These are phyloP conservation scores for Chrysoporthe cubensis DNA, from an alignment of 2,329 filamentous ascomycete genomes.

Conservation along the genomic window DNA sequence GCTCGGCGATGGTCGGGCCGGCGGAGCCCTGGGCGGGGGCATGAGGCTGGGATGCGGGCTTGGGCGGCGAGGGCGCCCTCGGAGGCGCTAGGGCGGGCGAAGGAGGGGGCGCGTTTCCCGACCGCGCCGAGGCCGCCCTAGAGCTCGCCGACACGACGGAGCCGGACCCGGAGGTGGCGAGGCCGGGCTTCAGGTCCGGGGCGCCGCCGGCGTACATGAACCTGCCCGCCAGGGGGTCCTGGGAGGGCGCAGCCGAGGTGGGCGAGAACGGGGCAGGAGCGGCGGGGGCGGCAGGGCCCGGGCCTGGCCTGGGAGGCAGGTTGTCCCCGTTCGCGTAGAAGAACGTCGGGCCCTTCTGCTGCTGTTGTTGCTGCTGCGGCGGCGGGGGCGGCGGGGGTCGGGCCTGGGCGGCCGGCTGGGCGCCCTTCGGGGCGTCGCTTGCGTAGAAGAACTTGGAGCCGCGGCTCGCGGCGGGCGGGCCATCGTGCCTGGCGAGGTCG, in stretches of 20 bases:
- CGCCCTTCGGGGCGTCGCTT: constrained; percentile 66
- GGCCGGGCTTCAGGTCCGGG: constrained; percentile 51
- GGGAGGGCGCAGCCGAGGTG: constrained; percentile 38
- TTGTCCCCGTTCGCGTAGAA: constrained; percentile 59
- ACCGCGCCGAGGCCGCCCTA: constrained; percentile 46
- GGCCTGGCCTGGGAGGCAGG: constrained; percentile 39
- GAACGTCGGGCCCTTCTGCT: constrained; percentile 50
- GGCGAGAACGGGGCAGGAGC: constrained; percentile 38
- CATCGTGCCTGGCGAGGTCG: constrained; percentile 37
- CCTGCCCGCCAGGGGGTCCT: constrained; percentile 56
- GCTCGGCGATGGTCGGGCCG: constrained; percentile 33
- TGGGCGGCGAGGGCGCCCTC: constrained; percentile 54
- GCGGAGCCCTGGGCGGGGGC: constrained; percentile 20
- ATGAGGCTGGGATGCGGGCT: constrained; percentile 30
- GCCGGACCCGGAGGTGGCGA: constrained; percentile 44
- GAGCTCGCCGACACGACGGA: constrained; percentile 53
- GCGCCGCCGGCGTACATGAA: constrained; percentile 77
- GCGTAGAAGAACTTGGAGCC: constrained; percentile 90
- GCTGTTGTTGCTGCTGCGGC: constrained; percentile 23
- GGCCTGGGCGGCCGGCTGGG: constrained; percentile 43
- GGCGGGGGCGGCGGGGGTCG: constrained; percentile 40
- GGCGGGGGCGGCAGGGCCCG: constrained; percentile 16
- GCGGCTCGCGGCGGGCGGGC: constrained; percentile 38
- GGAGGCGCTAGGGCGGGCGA: constrained; percentile 37
- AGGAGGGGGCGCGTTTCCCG: constrained; percentile 38